Evolutionary conservation across 208 protist genomes (phyloP).

Genomic region (Leishmania tropica): DNA sequence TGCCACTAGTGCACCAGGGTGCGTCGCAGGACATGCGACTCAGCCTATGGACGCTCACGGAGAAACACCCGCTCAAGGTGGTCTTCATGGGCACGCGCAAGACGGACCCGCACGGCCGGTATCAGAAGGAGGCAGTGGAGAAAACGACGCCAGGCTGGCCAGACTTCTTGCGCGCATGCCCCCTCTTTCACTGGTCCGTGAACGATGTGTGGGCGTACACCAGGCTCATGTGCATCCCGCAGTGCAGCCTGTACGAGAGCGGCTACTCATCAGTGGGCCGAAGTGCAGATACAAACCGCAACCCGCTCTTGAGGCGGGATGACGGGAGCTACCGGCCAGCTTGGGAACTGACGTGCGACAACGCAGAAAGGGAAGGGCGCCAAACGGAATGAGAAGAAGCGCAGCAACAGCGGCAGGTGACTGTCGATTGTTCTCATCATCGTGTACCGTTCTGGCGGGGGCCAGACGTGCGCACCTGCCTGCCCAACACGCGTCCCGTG

Average conservation of each 20-base stretch:
- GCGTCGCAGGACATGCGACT: conserved; percentile 46
- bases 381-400: not conserved
- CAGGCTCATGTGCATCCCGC: conserved; percentile 55
- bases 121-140: conserved; percentile 60
- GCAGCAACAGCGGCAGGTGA: not conserved
- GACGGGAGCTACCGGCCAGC: conserved; percentile 78
- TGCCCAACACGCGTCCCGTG: not conserved
- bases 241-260: conserved; percentile 81
- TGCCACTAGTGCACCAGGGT: conserved; percentile 37
- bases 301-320: conserved; percentile 45
- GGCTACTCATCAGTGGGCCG: conserved; percentile 91
- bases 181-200: conserved; percentile 86
- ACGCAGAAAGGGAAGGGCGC: conserved; percentile 50
- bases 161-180: conserved; percentile 82
- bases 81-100: conserved; percentile 90
- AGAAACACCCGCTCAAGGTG: conserved; percentile 47
- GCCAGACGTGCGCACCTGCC: not conserved
- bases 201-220: conserved; percentile 85
- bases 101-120: conserved; percentile 68
- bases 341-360: conserved; percentile 51
- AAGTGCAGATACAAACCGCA: conserved; percentile 48
- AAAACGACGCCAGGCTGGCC: conserved; percentile 86
- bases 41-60: conserved; percentile 55
- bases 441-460: not conserved
- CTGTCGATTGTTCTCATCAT: not conserved